Base-by-base conservation (phyloP, 2,329 filamentous ascomycete genomes). In the Ophiosphaerella narmari region DNA sequence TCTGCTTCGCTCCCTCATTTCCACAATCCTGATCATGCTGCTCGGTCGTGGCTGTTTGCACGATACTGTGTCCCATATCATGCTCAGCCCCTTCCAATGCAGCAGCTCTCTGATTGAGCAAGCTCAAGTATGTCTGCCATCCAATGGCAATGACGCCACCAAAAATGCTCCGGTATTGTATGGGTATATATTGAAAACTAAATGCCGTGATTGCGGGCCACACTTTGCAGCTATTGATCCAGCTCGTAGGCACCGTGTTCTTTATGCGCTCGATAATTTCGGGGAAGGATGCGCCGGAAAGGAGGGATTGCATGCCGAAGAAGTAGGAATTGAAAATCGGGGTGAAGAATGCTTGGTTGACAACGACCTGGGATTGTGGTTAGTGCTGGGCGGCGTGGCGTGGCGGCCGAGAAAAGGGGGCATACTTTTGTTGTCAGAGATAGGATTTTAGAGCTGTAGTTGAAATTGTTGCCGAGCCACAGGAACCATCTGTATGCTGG, bases 101-200 rank as follows among this genome's bases (percentile, higher is more conserved):
- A 70, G 91, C 90, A 1, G 89, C 90, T 54, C 78, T 78, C 64
- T 87, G 82, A 65, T 96, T 96, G 65, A 96, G 73, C 72, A 86
- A 89, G 60, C 86, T 90, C 62, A 97, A 68, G 78, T 96, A 97
- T 1, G 90, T 91, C 81, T 96, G 92, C 92, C 92, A 97, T 0
- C 89, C 89, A 43, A 96, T 87, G 1, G 90, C 90, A 57, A 96
- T 82, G 6, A 88, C 76, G 1, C 89, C 72, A 33, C 88, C 85
- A 61, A 96, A 94, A 13, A 96, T 81, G 62, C 86, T 89, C 43
- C 92, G 80, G 73, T 90, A 93, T 66, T 93, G 86, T 40, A 91
- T 78, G 23, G 86, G 84, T 4, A 97, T 78, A 65, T 90, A 94
- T n/a, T 88, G 85, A 66, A 97, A 95, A 71, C 82, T 92, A 68